A percentile compares a stretch with the other conserved stretches of the same genome.
phyloP scores from a whole-genome alignment of 257 asterid genomes.

The Ligustrum vulgare region DNA sequence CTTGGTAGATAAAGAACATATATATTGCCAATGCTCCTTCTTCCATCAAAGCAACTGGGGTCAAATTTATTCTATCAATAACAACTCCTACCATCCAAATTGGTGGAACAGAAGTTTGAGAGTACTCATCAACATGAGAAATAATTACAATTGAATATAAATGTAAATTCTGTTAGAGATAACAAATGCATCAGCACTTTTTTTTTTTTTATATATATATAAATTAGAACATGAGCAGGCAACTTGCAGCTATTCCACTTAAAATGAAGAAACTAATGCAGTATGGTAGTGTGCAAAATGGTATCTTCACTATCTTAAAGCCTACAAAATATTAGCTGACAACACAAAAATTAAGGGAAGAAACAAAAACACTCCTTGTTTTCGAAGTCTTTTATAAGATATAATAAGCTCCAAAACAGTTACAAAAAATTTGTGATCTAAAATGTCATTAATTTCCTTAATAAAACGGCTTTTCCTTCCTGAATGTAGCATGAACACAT shows the following conservation, averaged over 20 bases:
- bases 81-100: constrained; percentile 99
- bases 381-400: too few relatives aligned
- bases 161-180: constrained; percentile 73
- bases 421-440: too few relatives aligned
- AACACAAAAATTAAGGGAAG: constrained; percentile 6
- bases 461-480: too few relatives aligned
- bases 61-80: constrained; percentile 91
- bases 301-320: neutral
- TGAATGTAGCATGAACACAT: too few relatives aligned
- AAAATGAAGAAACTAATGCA: constrained; percentile 4
- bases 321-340: neutral
- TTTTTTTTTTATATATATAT: too few relatives aligned
- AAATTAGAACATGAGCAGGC: constrained; percentile 17
- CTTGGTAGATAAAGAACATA: too few relatives aligned
- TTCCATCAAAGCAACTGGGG: constrained; percentile 99
- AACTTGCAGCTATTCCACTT: constrained; percentile 1
- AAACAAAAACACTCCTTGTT: too few relatives aligned
- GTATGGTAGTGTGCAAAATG: neutral
- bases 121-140: constrained; percentile 83
- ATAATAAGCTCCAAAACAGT: too few relatives aligned
- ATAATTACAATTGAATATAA: constrained; percentile 78
- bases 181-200: constrained; percentile 13
- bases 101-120: constrained; percentile 85
- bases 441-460: too few relatives aligned
- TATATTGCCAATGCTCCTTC: constrained; percentile 96